Evolutionary conservation across 2,329 filamentous ascomycete genomes (phyloP).

Genomic region (Penicillium janthinellum): DNA sequence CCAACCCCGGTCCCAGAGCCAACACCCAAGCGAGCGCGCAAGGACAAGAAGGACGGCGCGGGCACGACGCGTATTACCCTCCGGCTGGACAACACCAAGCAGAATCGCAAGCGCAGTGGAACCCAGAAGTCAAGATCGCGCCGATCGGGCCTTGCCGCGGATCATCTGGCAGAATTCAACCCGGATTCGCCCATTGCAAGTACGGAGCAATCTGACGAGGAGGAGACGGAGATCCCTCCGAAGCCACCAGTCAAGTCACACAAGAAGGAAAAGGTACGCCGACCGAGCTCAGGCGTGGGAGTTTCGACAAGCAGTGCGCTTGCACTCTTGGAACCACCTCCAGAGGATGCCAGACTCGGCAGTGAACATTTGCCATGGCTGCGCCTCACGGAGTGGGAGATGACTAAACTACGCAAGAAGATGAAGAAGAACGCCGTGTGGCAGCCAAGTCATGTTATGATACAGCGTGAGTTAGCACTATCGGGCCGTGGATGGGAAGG

Average conservation of each 20-base stretch:
- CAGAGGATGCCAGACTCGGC: conserved; percentile 60
- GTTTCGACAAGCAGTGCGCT: conserved; percentile 64
- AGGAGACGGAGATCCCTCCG: conserved; percentile 25
- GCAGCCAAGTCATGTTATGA: conserved; percentile 68
- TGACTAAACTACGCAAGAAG: conserved; percentile 66
- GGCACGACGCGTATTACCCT: conserved; percentile 46
- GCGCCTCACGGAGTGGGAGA: conserved; percentile 67
- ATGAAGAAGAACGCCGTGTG: conserved; percentile 74
- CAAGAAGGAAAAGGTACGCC: conserved; percentile 48
- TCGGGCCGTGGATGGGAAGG: conserved; percentile 58
- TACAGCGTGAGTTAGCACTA: conserved; percentile 63
- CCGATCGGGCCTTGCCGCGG: conserved; percentile 38
- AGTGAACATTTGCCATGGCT: conserved; percentile 65
- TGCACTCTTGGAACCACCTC: conserved; percentile 60
- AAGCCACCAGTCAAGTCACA: conserved; percentile 25
- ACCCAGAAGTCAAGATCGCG: conserved; percentile 40
- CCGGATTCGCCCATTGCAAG: conserved; percentile 50
- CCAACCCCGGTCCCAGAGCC: conserved; percentile 54
- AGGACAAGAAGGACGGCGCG: conserved; percentile 42
- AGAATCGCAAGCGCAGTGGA: conserved; percentile 6
- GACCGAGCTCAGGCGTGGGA: conserved; percentile 23
- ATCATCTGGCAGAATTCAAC: conserved; percentile 42
- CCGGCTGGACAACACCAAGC: conserved; percentile 37
- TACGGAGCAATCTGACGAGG: conserved; percentile 49
- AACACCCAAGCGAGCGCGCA: conserved; percentile 42